phyloP scores from a whole-genome alignment of 2,329 filamentous ascomycete genomes.

The Dactylellina parvicollis region DNA sequence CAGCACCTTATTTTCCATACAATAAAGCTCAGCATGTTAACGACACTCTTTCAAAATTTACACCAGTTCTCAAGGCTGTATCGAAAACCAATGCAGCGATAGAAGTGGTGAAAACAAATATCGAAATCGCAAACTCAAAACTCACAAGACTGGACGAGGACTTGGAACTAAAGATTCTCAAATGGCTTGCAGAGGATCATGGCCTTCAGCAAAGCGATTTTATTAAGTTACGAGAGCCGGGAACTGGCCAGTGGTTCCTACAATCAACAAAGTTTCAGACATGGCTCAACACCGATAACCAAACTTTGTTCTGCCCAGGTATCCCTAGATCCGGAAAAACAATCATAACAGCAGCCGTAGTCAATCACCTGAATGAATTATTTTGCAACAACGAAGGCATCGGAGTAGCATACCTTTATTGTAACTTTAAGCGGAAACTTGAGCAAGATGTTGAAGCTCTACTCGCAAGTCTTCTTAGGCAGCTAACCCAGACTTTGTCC shows the following conservation, averaged over 20 bases:
- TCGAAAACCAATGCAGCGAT: no score
- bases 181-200: constrained; percentile 5
- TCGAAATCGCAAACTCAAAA: no score
- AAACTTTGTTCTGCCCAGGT: constrained; percentile 14
- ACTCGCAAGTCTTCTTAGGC: constrained; percentile 1
- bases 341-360: not conserved
- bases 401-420: constrained; percentile 1
- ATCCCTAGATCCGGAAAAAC: constrained; percentile 17
- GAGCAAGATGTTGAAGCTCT: not conserved
- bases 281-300: not conserved
- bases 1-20: no score
- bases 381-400: not conserved
- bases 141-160: no score
- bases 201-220: constrained; percentile 2
- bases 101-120: no score
- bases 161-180: not conserved
- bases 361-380: constrained; percentile 52
- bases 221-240: not conserved
- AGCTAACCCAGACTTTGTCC: constrained; percentile 3
- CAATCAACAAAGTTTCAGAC: not conserved
- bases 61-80: no score
- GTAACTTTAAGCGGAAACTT: constrained; percentile 1
- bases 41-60: no score
- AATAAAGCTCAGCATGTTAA: no score
- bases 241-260: constrained; percentile 15